Evolutionary conservation across 768 basidiomycete species (phyloP), one percentile per base, ranked within the genome.

Genomic region (Brasilioporus rufonigricans): DNA sequence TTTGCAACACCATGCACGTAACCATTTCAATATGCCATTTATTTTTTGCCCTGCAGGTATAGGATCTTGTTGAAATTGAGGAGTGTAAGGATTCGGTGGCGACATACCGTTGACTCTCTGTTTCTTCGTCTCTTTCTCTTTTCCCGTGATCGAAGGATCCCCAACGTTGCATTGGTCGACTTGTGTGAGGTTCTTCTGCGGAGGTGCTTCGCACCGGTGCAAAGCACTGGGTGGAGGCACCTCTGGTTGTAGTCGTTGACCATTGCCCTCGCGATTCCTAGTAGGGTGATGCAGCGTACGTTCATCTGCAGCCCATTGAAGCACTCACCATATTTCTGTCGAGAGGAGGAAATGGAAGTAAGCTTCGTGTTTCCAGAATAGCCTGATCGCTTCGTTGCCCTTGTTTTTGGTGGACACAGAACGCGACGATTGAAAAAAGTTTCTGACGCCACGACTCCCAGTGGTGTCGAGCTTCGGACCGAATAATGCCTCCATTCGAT

Each of bases 291-390:
- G 18, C n/a, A 52, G 5, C 1, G 18, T 1, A 6, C 18, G 5
- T n/a, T n/a, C 18, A 7, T 16, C 5, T 12, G 29, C 12, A 21
- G 6, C 0, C 19, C 8, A 13, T 11, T n/a, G n/a, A 16, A 13
- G 19, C 12, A 21, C 27, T 16, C 12, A 45, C 44, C 44, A 45
- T 5, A 45, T 31, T 2, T 31, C 44, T 0, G 46, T 43, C 6
- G 50, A 27, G 10, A 60, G 49, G 26, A 60, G 33, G 53, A 41
- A 50, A 52, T 43, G 58, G 13, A 56, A 55, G 13, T 12, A 36
- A 9, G 11, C 31, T 8, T 49, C 19, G 24, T 29, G 43, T 21
- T 23, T 39, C 14, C 26, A 13, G n/a, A 61, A 61, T 12, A 59
- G 50, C 10, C 12, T 46, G 50, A 61, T 50, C 0, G 48, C 58